Conservation (phyloP, 495 filamentous ascomycete species). For the Hypoxylon intermedium region DNA sequence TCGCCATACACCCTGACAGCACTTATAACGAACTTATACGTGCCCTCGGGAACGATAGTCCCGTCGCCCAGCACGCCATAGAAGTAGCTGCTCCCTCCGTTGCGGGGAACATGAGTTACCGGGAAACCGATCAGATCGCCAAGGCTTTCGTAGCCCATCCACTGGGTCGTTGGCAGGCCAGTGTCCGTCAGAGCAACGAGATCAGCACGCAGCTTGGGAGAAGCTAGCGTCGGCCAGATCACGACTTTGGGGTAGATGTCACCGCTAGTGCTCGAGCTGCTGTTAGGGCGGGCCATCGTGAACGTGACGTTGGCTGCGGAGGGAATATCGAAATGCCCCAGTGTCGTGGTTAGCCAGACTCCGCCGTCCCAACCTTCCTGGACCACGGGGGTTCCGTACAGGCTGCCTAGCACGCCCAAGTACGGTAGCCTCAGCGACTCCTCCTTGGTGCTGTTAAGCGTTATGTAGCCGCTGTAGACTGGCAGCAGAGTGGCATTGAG, state of each 20-base stretch:
- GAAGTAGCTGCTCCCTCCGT: conserved; percentile 15
- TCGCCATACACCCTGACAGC: conserved; percentile 17
- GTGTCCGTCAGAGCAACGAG: conserved; percentile 27
- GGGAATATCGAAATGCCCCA: conserved; percentile 5
- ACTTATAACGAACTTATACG: conserved; percentile 25
- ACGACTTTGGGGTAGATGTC: neutral
- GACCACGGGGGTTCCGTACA: conserved; percentile 18
- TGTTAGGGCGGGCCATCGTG: conserved; percentile 5
- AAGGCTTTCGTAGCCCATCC: conserved; percentile 33
- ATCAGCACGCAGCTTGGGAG: conserved; percentile 33
- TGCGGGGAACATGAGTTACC: neutral
- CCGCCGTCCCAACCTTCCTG: conserved; percentile 8
- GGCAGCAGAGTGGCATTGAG: conserved; percentile 33
- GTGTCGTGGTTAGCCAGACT: conserved; percentile 24
- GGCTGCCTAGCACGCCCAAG: conserved; percentile 31
- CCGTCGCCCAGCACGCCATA: conserved; percentile 30
- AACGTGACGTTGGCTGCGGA: conserved; percentile 12
- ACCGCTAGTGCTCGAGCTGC: neutral
- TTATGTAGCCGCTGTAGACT: conserved; percentile 44
- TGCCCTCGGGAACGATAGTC: conserved; percentile 27
- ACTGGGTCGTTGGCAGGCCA: conserved; percentile 24
- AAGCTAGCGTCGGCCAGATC: conserved; percentile 8
- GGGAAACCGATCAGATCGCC: conserved; percentile 27
- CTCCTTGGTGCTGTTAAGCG: conserved; percentile 38
- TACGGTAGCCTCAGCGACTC: conserved; percentile 42